A percentile compares a stretch with the other conserved stretches of the same genome.
These are phyloP conservation scores for Lasiosphaeriaceae sp. DNA, from an alignment of 495 filamentous ascomycete genomes.

Conservation along the genomic window DNA sequence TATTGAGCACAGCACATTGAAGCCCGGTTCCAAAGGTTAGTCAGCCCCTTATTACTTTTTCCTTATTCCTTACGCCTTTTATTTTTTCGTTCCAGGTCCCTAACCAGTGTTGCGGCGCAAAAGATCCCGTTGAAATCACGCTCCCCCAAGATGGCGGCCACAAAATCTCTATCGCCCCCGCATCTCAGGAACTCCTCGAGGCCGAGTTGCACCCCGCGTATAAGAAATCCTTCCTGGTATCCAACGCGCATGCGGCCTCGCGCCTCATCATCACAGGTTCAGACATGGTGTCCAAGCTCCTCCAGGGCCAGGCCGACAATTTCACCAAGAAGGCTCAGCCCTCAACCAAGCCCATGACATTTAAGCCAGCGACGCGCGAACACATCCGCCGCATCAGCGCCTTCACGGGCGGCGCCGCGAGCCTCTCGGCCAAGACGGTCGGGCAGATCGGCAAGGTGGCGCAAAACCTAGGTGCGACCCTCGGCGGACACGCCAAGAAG, in stretches of 20 bases:
- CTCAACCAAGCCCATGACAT: constrained; percentile 72
- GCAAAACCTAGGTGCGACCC: constrained; percentile 78
- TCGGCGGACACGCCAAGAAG: constrained; percentile 61
- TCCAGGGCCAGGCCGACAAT: constrained; percentile 70
- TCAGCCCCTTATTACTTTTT: background rate
- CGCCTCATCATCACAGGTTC: constrained; percentile 89
- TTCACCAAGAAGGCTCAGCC: constrained; percentile 80
- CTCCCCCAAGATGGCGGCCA: constrained; percentile 71
- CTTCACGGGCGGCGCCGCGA: constrained; percentile 71
- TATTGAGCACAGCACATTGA: constrained; percentile 66
- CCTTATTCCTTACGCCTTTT: background rate
- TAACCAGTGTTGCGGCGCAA: background rate
- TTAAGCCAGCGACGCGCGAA: constrained; percentile 78
- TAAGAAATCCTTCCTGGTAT: constrained; percentile 78
- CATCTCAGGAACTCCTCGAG: constrained; percentile 73
- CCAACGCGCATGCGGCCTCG: constrained; percentile 84
- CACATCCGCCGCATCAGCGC: constrained; percentile 81
- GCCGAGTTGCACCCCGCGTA: constrained; percentile 87
- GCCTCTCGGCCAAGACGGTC: constrained; percentile 78
- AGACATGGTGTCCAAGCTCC: constrained; percentile 67
- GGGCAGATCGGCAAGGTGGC: constrained; percentile 75
- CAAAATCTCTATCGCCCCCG: constrained; percentile 68
- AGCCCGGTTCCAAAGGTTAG: constrained; percentile 83
- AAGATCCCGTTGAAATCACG: constrained; percentile 88
- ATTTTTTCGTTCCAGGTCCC: background rate